phyloP scores from a whole-genome alignment of 208 protist species.

The Acanthamoeba divionensis region DNA sequence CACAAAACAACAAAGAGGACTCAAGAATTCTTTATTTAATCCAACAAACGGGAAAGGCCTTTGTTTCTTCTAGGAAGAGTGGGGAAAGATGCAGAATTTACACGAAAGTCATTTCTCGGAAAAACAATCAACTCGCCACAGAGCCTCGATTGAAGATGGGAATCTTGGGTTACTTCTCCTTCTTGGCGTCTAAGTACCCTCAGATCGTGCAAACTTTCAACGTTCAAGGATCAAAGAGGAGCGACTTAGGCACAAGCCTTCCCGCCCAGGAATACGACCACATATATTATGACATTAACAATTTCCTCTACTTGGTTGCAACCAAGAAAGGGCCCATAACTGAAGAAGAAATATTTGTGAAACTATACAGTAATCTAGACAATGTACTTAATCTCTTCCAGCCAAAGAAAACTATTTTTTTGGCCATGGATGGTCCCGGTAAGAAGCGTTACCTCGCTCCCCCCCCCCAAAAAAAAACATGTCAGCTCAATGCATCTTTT shows the following conservation, averaged over 20 bases:
- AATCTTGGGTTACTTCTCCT: not conserved
- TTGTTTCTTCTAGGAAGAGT: no score
- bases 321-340: not conserved
- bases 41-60: no score
- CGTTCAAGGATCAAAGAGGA: not conserved
- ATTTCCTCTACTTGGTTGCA: constrained; percentile 29
- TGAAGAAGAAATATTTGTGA: not conserved
- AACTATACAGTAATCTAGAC: not conserved
- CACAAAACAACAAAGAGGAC: no score
- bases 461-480: not conserved
- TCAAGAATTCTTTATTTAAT: no score
- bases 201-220: not conserved
- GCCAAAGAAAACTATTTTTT: not conserved
- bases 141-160: not conserved
- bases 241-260: not conserved
- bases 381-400: not conserved
- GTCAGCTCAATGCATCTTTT: not conserved
- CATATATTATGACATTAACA: constrained; percentile 23
- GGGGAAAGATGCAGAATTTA: not conserved
- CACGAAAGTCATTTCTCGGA: not conserved
- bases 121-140: not conserved
- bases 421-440: constrained; percentile 40
- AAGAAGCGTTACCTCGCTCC: not conserved
- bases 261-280: not conserved
- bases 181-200: constrained; percentile 16